These are phyloP conservation scores for Scenedesmus sp. DNA, from an alignment of 163 green algal species.

Conservation along the genomic window DNA sequence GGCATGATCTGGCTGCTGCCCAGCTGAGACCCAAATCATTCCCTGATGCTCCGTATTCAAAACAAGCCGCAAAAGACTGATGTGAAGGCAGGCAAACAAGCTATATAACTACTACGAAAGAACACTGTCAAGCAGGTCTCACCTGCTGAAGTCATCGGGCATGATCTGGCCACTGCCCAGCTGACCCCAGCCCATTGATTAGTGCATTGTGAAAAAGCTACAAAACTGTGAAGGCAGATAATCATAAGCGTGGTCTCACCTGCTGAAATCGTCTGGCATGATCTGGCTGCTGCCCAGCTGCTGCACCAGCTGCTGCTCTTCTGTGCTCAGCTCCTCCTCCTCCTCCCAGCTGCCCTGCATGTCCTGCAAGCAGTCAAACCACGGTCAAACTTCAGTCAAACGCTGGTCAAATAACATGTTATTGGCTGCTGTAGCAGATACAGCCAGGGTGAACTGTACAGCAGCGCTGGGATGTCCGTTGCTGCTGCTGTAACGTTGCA, in stretches of 20 bases:
- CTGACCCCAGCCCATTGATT: too few relatives aligned
- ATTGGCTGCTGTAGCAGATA: too few relatives aligned
- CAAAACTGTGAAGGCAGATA: neutral
- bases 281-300: constrained; percentile 37
- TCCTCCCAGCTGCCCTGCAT: constrained; percentile 49
- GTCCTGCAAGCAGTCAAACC: constrained; percentile 10
- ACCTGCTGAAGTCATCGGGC: too few relatives aligned
- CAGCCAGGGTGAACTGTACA: too few relatives aligned
- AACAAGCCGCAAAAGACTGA: too few relatives aligned
- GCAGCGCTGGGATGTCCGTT: too few relatives aligned
- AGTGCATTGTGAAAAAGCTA: neutral
- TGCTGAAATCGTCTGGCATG: constrained; percentile 42
- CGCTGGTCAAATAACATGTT: neutral
- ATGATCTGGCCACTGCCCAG: too few relatives aligned
- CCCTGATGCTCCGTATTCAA: too few relatives aligned
- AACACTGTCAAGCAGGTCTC: too few relatives aligned
- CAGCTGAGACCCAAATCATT: neutral
- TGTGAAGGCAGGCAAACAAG: too few relatives aligned
- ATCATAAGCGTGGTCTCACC: neutral
- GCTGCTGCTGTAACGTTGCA: too few relatives aligned
- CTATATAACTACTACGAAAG: too few relatives aligned
- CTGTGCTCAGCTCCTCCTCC: neutral
- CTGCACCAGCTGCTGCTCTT: constrained; percentile 31
- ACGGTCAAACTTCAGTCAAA: neutral
- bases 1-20: constrained; percentile 40